phyloP scores from a whole-genome alignment of 176 grass and related monocot species.

The Canna indica region DNA sequence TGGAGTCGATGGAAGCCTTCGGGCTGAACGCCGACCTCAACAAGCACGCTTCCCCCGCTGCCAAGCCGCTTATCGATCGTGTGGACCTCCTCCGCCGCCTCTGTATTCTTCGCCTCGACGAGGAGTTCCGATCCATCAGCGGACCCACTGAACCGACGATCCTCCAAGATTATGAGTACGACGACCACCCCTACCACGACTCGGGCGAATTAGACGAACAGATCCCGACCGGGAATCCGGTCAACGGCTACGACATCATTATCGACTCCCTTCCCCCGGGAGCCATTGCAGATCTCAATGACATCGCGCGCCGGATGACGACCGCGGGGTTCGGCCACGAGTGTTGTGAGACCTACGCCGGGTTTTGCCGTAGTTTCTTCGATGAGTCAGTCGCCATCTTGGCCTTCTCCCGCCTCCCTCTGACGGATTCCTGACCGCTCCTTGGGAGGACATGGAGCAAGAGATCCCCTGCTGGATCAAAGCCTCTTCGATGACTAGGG shows the following conservation, averaged over 20 bases:
- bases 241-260: slow-evolving; percentile 67
- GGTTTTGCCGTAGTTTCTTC: slow-evolving; percentile 60
- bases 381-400: slow-evolving; percentile 82
- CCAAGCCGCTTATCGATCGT: slow-evolving; percentile 24
- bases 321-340: slow-evolving; percentile 48
- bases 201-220: slow-evolving; percentile 17
- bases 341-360: slow-evolving; percentile 53
- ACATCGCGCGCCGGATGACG: slow-evolving; percentile 75
- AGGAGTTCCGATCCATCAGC: slow-evolving; percentile 31
- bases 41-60: not conserved
- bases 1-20: too few species aligned
- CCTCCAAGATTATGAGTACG: not conserved
- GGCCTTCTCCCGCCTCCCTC: slow-evolving; percentile 35
- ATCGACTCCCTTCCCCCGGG: slow-evolving; percentile 79
- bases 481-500: slow-evolving; percentile 20
- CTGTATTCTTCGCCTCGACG: slow-evolving; percentile 30
- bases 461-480: slow-evolving; percentile 37
- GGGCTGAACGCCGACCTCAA: slow-evolving; percentile 19
- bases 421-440: slow-evolving; percentile 16
- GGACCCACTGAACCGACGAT: slow-evolving; percentile 8
- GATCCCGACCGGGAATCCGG: slow-evolving; percentile 65
- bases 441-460: slow-evolving; percentile 36
- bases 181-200: not conserved
- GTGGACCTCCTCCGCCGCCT: slow-evolving; percentile 23
- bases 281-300: slow-evolving; percentile 64